Conservation (phyloP, 2,329 filamentous ascomycete genomes). For the Alternaria sp. region DNA sequence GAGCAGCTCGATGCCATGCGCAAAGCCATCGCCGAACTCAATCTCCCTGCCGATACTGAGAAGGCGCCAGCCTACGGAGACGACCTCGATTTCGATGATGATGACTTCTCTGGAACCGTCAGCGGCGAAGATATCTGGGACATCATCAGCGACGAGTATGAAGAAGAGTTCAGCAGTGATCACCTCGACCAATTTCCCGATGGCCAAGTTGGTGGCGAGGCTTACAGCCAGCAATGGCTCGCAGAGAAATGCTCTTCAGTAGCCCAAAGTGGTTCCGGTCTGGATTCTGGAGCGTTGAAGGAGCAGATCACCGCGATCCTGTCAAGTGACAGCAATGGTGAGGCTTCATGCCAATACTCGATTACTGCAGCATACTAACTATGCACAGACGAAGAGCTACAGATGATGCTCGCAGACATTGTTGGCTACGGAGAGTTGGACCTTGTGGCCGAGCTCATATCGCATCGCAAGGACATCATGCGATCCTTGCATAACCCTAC, state of each 20-base stretch:
- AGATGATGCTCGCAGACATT: constrained; percentile 86
- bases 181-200: constrained; percentile 62
- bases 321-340: constrained; percentile 64
- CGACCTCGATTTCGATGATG: constrained; percentile 69
- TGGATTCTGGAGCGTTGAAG: constrained; percentile 73
- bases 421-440: constrained; percentile 94
- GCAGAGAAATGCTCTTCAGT: constrained; percentile 70
- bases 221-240: constrained; percentile 74
- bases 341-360: not conserved
- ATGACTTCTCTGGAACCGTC: constrained; percentile 65
- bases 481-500: constrained; percentile 34
- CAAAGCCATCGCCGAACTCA: constrained; percentile 77
- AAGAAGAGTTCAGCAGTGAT: constrained; percentile 68
- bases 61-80: constrained; percentile 60
- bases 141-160: constrained; percentile 78
- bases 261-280: constrained; percentile 67
- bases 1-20: constrained; percentile 86
- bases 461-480: constrained; percentile 71
- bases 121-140: constrained; percentile 90
- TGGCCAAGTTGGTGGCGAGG: constrained; percentile 33
- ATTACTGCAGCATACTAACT: constrained; percentile 1
- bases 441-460: constrained; percentile 88
- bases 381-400: constrained; percentile 76
- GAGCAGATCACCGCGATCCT: constrained; percentile 79
- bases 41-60: constrained; percentile 58